Conservation (phyloP, 768 basidiomycete genomes). For the Dentipellis fragilis region DNA sequence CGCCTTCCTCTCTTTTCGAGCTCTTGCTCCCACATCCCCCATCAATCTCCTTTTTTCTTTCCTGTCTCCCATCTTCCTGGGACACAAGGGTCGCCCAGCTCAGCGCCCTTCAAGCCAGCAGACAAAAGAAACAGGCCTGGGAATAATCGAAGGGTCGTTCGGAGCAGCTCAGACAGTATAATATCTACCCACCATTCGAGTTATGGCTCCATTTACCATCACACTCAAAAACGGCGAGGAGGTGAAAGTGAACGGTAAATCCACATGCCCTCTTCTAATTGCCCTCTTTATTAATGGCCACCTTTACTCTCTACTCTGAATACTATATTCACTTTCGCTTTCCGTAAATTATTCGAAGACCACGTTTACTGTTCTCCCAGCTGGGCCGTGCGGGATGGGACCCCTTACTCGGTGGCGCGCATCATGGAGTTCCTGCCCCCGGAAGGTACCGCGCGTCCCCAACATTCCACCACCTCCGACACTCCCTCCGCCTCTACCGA, state of each 20-base stretch:
- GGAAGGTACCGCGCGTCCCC: slow-evolving; percentile 40
- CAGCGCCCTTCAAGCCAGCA: background rate
- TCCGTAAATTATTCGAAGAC: slow-evolving; percentile 43
- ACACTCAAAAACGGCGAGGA: slow-evolving; percentile 73
- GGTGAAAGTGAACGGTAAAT: slow-evolving; percentile 79
- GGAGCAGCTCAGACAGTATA: background rate
- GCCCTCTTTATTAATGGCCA: background rate
- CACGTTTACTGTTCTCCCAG: slow-evolving; percentile 95
- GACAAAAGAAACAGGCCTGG: background rate
- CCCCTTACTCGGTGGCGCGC: slow-evolving; percentile 90
- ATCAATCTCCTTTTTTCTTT: background rate
- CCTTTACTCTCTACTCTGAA: background rate
- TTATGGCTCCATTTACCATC: slow-evolving; percentile 31
- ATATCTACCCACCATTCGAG: slow-evolving; percentile 1
- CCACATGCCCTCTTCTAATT: slow-evolving; percentile 1
- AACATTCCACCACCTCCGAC: slow-evolving; percentile 5
- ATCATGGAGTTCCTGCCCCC: slow-evolving; percentile 95
- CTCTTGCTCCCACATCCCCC: background rate
- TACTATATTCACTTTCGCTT: background rate
- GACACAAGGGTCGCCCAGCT: background rate
- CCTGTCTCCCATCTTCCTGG: background rate
- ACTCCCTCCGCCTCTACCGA: slow-evolving; percentile 3
- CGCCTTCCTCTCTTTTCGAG: background rate
- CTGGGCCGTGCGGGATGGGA: slow-evolving; percentile 87
- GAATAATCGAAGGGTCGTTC: background rate